Evolutionary conservation across 371 early-diverging fungal species (phyloP).

Genomic region (Blastocladiella emersonii): DNA sequence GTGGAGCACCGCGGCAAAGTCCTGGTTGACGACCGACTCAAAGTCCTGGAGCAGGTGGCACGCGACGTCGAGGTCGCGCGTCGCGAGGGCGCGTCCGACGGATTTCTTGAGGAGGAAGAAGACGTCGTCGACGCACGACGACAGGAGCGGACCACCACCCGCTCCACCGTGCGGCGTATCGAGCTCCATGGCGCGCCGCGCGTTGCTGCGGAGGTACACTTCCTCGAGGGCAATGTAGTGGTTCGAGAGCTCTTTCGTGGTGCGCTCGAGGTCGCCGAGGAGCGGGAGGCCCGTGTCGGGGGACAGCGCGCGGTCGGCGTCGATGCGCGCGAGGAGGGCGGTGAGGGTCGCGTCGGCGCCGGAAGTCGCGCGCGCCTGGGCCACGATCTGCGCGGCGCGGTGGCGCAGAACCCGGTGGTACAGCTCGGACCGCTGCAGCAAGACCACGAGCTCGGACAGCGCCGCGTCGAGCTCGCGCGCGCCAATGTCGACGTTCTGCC

Average conservation of each 20-base stretch:
- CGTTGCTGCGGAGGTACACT: slow-evolving; percentile 30
- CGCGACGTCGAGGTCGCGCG: slow-evolving; percentile 49
- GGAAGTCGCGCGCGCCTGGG: not conserved
- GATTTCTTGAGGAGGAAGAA: slow-evolving; percentile 77
- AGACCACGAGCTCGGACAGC: slow-evolving; percentile 59
- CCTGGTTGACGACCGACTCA: not conserved
- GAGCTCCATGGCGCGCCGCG: not conserved
- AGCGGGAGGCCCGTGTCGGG: slow-evolving; percentile 16
- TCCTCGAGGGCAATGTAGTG: slow-evolving; percentile 28
- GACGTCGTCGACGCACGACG: slow-evolving; percentile 81
- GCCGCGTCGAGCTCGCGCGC: slow-evolving; percentile 58
- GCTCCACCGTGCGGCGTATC: slow-evolving; percentile 11
- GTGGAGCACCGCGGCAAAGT: not conserved
- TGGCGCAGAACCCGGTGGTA: slow-evolving; percentile 65
- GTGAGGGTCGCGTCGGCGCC: slow-evolving; percentile 2
- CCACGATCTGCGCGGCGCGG: slow-evolving; percentile 6
- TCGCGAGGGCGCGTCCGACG: slow-evolving; percentile 51
- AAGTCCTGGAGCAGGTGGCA: slow-evolving; percentile 32
- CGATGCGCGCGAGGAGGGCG: not conserved
- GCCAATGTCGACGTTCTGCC: slow-evolving; percentile 36
- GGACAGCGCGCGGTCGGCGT: slow-evolving; percentile 7
- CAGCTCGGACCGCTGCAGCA: slow-evolving; percentile 56
- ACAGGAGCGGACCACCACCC: slow-evolving; percentile 16
- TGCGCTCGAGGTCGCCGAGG: slow-evolving; percentile 12
- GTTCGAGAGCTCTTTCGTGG: slow-evolving; percentile 14